Evolutionary conservation across 345 rosid genomes (phyloP), one percentile per base, ranked within the genome.

Genomic region (Aurinia saxatilis): DNA sequence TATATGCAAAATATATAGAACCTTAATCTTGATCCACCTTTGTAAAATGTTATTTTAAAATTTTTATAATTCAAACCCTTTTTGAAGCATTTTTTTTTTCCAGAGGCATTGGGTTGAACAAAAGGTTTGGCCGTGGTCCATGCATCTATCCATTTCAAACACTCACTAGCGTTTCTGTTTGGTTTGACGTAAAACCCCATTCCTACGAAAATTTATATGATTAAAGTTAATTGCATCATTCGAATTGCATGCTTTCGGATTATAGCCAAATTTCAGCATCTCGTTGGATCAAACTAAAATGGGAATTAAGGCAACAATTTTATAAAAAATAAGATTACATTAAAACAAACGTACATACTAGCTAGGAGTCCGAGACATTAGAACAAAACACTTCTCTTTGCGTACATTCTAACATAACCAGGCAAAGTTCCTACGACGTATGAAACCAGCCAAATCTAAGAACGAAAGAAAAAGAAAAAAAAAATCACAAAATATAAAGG

Each of bases 121-220:
- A 57, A 67, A 49, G 64, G 65, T 49, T 48, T 49, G 12, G 16
- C 4, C 49, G 72, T 57, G 72, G 72, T 57, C 65, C 65, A 67
- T 67, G 50, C 50, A 67, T 57, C 37, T 34, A 44, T 54, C 54
- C 35, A 57, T 57, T 30, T 57, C 44, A 67, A 57, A 39, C 35
- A 21, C 27, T 50, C 57, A 30, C 17, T 39, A 34, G 11, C 41
- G 16, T 15, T 42, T 53, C 9, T 50, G 61, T 53, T 12, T 68
- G 60, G 47, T 34, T 40, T 50, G 8, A 35, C 59, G 34, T 19
- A 29, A 14, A 57, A 18, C 8, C 25, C 31, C 15, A 37, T 17
- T 11, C 23, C 11, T 27, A 21, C 34, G 6, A n/a, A 29, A 27
- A 0, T 17, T 29, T 31, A n/a, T 10, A 25, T 34, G 2, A 23